Evolutionary conservation across 768 basidiomycete species (phyloP).

Genomic region (Kwoniella heveanensis): DNA sequence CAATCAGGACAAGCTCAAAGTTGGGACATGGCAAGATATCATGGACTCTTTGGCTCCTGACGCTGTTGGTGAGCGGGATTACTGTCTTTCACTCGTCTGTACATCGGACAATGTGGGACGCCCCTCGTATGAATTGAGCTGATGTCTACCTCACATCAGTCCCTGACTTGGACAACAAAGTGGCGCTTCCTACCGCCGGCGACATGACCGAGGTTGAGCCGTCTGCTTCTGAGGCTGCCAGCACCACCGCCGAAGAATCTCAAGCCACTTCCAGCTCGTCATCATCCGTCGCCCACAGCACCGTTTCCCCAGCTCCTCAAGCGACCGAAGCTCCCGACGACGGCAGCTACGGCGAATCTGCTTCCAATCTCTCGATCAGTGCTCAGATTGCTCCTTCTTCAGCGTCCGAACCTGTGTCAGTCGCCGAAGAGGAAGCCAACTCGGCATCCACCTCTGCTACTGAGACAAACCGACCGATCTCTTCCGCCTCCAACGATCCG

Average conservation of each 20-base stretch:
- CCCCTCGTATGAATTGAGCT: not conserved
- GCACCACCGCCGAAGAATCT: not conserved
- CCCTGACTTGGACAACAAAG: conserved; percentile 3
- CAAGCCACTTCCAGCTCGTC: not conserved
- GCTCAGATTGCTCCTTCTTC: not conserved
- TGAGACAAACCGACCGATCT: not conserved
- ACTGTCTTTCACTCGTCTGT: not conserved
- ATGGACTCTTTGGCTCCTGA: conserved; percentile 7
- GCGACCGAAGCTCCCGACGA: not conserved
- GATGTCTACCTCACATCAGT: not conserved
- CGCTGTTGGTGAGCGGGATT: not conserved
- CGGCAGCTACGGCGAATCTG: not conserved
- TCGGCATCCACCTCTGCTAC: not conserved
- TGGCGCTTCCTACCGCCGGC: not conserved
- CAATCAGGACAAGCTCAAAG: conserved; percentile 13
- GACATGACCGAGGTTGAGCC: not conserved
- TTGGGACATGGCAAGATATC: conserved; percentile 21
- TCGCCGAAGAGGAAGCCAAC: not conserved
- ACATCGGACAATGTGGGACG: not conserved
- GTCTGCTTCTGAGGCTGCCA: not conserved
- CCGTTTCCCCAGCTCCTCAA: not conserved
- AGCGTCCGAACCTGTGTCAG: not conserved
- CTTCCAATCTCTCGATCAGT: not conserved
- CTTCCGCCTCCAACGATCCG: not conserved
- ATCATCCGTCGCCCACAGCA: not conserved